phyloP scores from a whole-genome alignment of 257 asterid genomes.

The Nicotiana tabacum region DNA sequence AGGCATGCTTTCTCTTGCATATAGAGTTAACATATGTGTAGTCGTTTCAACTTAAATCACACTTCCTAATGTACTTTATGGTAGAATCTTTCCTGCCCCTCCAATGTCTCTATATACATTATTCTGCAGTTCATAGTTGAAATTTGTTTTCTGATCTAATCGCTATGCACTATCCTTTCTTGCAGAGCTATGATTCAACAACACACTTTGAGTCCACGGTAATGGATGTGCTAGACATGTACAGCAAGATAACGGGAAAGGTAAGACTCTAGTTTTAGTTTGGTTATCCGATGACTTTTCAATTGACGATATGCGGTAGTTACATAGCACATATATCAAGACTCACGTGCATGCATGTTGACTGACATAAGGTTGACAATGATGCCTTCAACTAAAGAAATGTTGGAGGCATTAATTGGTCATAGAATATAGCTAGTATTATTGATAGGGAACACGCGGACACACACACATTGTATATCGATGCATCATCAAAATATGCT shows the following conservation, averaged over 20 bases:
- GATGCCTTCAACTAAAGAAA: background rate
- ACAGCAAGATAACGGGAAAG: slow-evolving; percentile 86
- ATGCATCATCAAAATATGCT: background rate
- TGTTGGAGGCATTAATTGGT: background rate
- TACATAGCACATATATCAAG: background rate
- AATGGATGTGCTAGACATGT: slow-evolving; percentile 64
- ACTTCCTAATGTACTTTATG: background rate
- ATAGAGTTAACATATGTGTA: background rate
- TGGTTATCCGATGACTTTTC: background rate
- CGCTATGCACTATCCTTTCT: background rate
- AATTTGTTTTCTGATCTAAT: background rate
- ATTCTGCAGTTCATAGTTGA: background rate
- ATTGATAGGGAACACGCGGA: background rate
- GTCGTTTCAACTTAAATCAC: background rate
- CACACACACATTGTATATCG: background rate
- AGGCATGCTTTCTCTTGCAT: background rate
- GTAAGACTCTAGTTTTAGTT: slow-evolving; percentile 20
- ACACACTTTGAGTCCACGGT: slow-evolving; percentile 92
- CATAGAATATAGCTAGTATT: background rate
- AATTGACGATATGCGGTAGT: background rate
- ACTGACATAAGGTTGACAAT: background rate
- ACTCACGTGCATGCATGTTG: background rate
- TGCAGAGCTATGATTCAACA: slow-evolving; percentile 79
- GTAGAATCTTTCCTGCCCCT: background rate
- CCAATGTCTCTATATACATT: background rate